phyloP scores from a whole-genome alignment of 2,329 filamentous ascomycete species.

The Cladosporium cucumerinum region DNA sequence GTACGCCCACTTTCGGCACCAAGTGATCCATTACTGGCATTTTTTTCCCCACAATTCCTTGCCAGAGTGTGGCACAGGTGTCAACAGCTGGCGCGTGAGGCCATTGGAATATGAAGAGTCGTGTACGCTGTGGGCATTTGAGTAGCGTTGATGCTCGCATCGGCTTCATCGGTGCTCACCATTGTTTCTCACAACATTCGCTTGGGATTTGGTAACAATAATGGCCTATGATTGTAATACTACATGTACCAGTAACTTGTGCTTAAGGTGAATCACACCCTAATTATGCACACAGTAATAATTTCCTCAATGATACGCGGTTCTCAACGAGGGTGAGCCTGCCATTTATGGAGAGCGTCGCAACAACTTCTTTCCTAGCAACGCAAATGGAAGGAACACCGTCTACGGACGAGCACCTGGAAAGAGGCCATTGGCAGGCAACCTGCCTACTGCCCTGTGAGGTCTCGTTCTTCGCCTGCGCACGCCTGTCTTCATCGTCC shows the following conservation, averaged over 20 bases:
- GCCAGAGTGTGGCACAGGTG: neutral
- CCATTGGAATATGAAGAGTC: neutral
- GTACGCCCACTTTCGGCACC: neutral
- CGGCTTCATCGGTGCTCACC: neutral
- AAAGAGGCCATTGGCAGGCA: neutral
- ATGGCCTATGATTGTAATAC: neutral
- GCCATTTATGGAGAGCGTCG: neutral
- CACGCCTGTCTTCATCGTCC: neutral
- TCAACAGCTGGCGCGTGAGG: neutral
- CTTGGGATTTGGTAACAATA: neutral
- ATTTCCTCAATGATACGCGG: neutral
- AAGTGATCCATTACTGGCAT: neutral
- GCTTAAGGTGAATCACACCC: neutral
- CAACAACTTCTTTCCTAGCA: neutral
- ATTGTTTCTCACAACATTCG: neutral
- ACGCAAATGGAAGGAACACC: neutral
- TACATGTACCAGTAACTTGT: neutral
- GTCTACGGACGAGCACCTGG: neutral
- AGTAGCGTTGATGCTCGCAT: neutral
- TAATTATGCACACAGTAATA: neutral
- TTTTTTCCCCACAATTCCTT: neutral
- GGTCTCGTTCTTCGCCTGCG: neutral
- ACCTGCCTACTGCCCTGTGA: neutral
- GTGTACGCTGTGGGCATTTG: neutral
- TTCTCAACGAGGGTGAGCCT: neutral